A percentile compares a stretch with the other conserved stretches of the same genome.
These are phyloP conservation scores for Calonectria hawksworthii DNA, from an alignment of 2,329 filamentous ascomycete species.

Conservation along the genomic window DNA sequence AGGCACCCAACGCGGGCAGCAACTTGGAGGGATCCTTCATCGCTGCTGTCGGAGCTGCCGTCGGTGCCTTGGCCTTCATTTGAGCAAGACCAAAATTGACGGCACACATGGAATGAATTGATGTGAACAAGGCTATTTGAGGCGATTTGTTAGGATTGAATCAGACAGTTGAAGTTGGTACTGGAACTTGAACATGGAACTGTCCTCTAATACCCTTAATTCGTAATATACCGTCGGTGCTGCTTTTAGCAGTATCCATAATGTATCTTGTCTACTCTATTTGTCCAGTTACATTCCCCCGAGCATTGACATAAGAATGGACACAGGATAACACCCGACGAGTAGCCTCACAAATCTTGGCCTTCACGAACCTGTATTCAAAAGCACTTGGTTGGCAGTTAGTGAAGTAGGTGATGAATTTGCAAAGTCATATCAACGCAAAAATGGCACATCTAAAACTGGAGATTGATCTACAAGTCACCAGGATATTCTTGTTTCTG, in stretches of 20 bases:
- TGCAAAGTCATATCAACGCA: not conserved
- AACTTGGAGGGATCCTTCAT: slow-evolving; percentile 17
- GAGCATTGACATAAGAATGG: not conserved
- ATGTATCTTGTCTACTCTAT: not conserved
- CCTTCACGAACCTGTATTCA: not conserved
- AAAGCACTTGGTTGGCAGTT: not conserved
- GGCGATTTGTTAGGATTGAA: too few relatives aligned
- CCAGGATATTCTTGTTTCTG: not conserved
- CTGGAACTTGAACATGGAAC: not conserved
- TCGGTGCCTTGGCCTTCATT: slow-evolving; percentile 23
- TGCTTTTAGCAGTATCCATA: not conserved
- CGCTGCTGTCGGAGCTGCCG: not conserved
- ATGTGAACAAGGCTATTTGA: not conserved
- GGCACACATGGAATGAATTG: not conserved
- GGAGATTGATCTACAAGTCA: slow-evolving; percentile 14
- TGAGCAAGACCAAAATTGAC: not conserved
- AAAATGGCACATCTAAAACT: not conserved
- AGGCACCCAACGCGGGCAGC: slow-evolving; percentile 18
- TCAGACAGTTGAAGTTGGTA: not conserved
- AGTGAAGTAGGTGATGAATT: not conserved
- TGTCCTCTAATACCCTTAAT: not conserved
- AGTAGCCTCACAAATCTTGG: not conserved
- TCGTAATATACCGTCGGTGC: not conserved
- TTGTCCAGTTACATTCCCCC: not conserved
- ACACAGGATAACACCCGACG: too few relatives aligned